Base-by-base conservation (phyloP, 352 stramenopile genomes). In the Phytophthora sojae region DNA sequence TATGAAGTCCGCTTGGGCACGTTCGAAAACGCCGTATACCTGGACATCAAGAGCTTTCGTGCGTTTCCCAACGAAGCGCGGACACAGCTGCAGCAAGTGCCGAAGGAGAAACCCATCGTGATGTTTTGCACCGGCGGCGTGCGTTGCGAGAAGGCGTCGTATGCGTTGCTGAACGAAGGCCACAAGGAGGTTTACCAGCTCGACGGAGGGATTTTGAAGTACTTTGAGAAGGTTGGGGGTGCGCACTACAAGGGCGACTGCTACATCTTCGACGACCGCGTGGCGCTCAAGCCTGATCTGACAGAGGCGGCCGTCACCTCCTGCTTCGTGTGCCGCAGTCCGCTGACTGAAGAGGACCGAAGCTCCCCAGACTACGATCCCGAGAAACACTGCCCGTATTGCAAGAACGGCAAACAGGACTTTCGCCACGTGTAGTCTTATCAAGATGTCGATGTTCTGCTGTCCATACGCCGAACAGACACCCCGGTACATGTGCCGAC, bases 111-210 rank as follows among this genome's bases (percentile, higher is more conserved):
- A 29, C 80, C 83, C 2, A 83, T 93, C n/a, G 83, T 93, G 6
- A 93, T 93, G 86, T 93, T 92, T 63, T 92, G 86, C 70, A 93
- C 86, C 21, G 86, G 86, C 37, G 86, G 86, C 32, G 86, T 93
- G 50, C 83, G 86, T 11, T 93, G 83, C 54, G 86, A 93, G 55
- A 93, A 93, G 62, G 86, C 86, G 4, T 88, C 86, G 39, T 90
- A 89, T 65, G 79, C 78, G 12, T 73, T 93, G 53, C 63, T 87
- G 1, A 72, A 86, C n/a, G 77, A 85, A 12, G 86, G 86, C 0
- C 69, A 82, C 70, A 72, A 80, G 52, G 61, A 82, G 17, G 86
- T 93, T 15, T 93, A 90, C 59, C 86, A 94, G 45, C 73, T 94
- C 11, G 83, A 94, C 29, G 86, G 86, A 42, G 86, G 86, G 6